Evolutionary conservation across 257 asterid species (phyloP), one percentile per base, ranked within the genome.

Genomic region (Asclepias syriaca): DNA sequence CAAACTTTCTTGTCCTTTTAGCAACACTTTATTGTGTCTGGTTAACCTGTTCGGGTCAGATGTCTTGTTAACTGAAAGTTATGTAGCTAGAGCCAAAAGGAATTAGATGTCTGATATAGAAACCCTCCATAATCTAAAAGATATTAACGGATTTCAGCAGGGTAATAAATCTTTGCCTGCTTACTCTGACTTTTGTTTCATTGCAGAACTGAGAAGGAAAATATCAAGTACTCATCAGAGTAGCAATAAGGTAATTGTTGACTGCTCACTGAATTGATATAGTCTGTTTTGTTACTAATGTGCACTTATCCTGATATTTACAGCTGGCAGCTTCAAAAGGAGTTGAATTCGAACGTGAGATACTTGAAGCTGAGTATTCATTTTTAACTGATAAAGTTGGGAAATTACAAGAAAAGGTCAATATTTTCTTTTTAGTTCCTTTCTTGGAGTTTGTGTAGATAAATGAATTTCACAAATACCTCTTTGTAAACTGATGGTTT

Each of bases 361-460:
- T 93, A 82, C 93, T 91, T 27, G 90, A 87, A 80, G 86, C 91
- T 54, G 98, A 93, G 77, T 88, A 89, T 88, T 89, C 96, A 48
- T 87, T 85, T 79, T 70, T 87, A 65, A 83, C 85, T 29, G 96
- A 91, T 78, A 89, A 93, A 91, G 87, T 89, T 79, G 89, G 73
- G 84, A 81, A 84, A 82, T 78, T 91, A 87, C 93, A 91, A 79
- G 89, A 85, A 72, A 87, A 88, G 97, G 98, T 91, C 72, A 69
- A 19, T 37, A 13, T 45, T 80, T 27, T 19, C 22, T n/a, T 43
- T 2, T 57, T 39, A 16, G 46, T 1, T 40, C 9, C 32, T 49
- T 29, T 68, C n/a, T 50, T 40, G 32, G 49, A 16, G 48, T 63
- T 63, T 9, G 4, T 15, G 27, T 14, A 34, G 49, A 63, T 63